Base-by-base conservation (phyloP, 805 yeast genomes). In the Teunomyces barrocoloradensis region DNA sequence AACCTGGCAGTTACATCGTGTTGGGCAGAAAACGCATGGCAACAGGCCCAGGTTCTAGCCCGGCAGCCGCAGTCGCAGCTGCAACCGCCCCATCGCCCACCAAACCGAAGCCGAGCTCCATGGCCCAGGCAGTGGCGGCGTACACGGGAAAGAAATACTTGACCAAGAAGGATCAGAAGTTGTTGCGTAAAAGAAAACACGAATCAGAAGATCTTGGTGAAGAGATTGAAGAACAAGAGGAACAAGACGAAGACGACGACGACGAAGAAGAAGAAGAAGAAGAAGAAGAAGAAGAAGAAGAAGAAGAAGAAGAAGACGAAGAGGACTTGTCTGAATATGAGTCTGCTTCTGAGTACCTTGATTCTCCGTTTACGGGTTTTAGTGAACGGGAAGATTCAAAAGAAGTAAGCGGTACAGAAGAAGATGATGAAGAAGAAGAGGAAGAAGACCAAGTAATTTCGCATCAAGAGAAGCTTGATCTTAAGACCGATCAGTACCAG, bases 61-160 rank as follows among this genome's bases (percentile, higher is more conserved):
- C 42, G 18, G 40, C 46, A n/a, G n/a, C 39, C 25, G 32, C 47
- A 17, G 37, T 46, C 29, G 32, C 46, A 17, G 37, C 47, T 29
- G 41, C 12, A 6, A 25, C 29, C 6, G 20, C 39, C 18, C 33
- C 38, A 35, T 40, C 45, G 18, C 55, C 53, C 12, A 49, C 46
- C 39, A 53, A 55, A 36, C 55, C 60, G 38, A 65, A 69, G 54
- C 79, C 80, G 11, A 70, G 59, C 47, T 75, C 81, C 15, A 69
- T 78, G 77, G 82, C 82, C 7, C 83, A 78, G 58, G 84, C 84
- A 7, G 77, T 81, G 27, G 81, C 82, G 10, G 74, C 78, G 6
- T 79, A 79, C 58, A 73, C 84, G 1, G 81, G 82, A 25, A 79
- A 78, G 48, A 75, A 72, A 55, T 80, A 78, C 48, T 61, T 78